Evolutionary conservation across 2,329 filamentous ascomycete genomes (phyloP).

Genomic region (Aspergillus clavatus): DNA sequence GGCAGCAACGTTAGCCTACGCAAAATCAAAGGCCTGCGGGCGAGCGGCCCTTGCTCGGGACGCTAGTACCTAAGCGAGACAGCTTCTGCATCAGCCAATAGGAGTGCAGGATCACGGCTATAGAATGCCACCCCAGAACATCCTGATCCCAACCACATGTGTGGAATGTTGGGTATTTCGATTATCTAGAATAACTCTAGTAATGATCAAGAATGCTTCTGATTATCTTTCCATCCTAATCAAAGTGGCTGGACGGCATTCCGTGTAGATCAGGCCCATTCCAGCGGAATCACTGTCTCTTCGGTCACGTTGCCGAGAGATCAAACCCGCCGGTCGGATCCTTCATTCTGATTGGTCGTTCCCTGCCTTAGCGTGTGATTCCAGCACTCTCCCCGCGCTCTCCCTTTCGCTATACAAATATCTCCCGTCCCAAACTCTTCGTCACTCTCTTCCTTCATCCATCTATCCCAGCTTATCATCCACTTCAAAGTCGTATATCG

Average conservation of each 20-base stretch:
- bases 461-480: conserved; percentile 20
- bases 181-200: conserved; percentile 12
- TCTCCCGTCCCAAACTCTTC: conserved; percentile 27
- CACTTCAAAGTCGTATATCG: conserved; percentile 19
- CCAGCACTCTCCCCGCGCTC: conserved; percentile 25
- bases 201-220: conserved; percentile 15
- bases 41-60: conserved; percentile 17
- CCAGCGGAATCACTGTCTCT: conserved; percentile 21
- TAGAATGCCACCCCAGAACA: conserved; percentile 23
- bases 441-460: conserved; percentile 18
- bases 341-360: conserved; percentile 34
- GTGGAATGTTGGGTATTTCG: conserved; percentile 13
- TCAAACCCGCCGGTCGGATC: conserved; percentile 27
- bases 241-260: conserved; percentile 15
- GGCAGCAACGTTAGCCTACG: conserved; percentile 11
- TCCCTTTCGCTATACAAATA: conserved; percentile 38
- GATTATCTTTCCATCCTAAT: conserved; percentile 13
- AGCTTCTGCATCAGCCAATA: conserved; percentile 28
- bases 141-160: conserved; percentile 35
- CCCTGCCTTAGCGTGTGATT: conserved; percentile 35
- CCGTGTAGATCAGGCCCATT: conserved; percentile 23
- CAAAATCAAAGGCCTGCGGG: conserved; percentile 20
- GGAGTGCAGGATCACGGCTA: conserved; percentile 33
- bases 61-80: conserved; percentile 31
- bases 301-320: conserved; percentile 26